phyloP scores from a whole-genome alignment of 1,284 basidiomycete genomes.

The Ganoderma boninense region DNA sequence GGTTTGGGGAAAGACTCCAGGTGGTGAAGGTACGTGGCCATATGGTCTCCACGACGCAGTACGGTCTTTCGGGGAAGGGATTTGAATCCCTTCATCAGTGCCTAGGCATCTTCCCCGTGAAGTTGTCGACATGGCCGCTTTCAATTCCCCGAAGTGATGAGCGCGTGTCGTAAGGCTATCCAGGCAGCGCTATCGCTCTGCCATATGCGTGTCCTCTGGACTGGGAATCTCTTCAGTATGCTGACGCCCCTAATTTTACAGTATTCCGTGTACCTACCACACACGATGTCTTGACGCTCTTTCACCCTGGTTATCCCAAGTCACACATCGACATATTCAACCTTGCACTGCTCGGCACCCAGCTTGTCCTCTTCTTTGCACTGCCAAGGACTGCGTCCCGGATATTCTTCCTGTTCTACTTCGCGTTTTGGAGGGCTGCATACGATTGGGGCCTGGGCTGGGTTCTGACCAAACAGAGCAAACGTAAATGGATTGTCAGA shows the following conservation, averaged over 20 bases:
- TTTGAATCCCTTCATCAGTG: not conserved
- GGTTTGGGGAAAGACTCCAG: constrained; percentile 89
- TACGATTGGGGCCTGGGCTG: constrained; percentile 96
- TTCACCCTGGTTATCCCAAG: constrained; percentile 90
- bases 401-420: constrained; percentile 85
- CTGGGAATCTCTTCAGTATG: constrained; percentile 7
- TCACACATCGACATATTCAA: constrained; percentile 93
- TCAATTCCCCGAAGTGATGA: not conserved
- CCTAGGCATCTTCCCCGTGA: not conserved
- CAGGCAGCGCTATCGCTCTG: constrained; percentile 5
- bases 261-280: constrained; percentile 97
- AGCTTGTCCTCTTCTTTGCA: constrained; percentile 80
- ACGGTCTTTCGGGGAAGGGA: not conserved
- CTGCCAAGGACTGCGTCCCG: constrained; percentile 66
- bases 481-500: constrained; percentile 91
- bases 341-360: constrained; percentile 78
- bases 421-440: constrained; percentile 91
- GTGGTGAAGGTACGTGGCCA: constrained; percentile 73
- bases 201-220: constrained; percentile 10
- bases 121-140: not conserved
- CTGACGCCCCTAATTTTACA: constrained; percentile 42
- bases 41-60: not conserved
- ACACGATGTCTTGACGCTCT: constrained; percentile 93
- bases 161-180: not conserved
- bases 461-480: constrained; percentile 94